Conservation (phyloP, 1,139 yeast genomes). For the Taphrina confusa region DNA sequence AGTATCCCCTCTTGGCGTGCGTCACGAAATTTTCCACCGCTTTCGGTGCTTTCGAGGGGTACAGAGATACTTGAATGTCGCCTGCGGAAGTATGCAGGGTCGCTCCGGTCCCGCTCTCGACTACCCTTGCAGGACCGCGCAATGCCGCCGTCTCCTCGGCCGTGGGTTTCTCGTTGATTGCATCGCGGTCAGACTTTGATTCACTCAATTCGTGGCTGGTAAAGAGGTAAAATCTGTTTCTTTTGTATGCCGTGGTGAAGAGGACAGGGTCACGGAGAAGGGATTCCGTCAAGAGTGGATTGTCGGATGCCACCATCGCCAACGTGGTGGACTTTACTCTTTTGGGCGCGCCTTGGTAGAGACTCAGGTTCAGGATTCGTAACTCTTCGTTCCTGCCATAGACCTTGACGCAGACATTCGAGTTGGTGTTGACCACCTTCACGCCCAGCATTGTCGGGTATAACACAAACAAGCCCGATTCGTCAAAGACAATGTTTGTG, state of each 20-base stretch:
- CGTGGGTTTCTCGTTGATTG: conserved; percentile 42
- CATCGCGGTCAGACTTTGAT: conserved; percentile 41
- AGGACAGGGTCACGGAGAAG: conserved; percentile 47
- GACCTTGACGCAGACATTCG: conserved; percentile 44
- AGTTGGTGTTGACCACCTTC: conserved; percentile 46
- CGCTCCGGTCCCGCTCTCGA: conserved; percentile 38
- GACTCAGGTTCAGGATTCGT: conserved; percentile 44
- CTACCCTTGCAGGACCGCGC: conserved; percentile 33
- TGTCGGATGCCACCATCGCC: conserved; percentile 50
- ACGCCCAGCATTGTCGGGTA: conserved; percentile 49
- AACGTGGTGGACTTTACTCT: conserved; percentile 43
- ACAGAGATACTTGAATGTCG: conserved; percentile 51
- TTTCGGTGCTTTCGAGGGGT: conserved; percentile 49
- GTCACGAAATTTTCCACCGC: conserved; percentile 53
- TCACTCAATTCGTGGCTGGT: conserved; percentile 41
- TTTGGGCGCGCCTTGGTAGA: conserved; percentile 46
- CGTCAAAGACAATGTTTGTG: conserved; percentile 46
- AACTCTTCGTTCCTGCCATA: conserved; percentile 49
- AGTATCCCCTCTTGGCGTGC: conserved; percentile 50
- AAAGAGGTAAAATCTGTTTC: conserved; percentile 48
- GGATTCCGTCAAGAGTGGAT: conserved; percentile 49
- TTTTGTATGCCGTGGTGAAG: conserved; percentile 47
- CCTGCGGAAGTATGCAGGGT: conserved; percentile 54
- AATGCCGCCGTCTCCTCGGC: conserved; percentile 39
- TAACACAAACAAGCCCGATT: conserved; percentile 47